A percentile compares a stretch with the other conserved stretches of the same genome.
Evolutionary conservation across 2,329 filamentous ascomycete species (phyloP).

Genomic region (Aspergillus alliaceus): DNA sequence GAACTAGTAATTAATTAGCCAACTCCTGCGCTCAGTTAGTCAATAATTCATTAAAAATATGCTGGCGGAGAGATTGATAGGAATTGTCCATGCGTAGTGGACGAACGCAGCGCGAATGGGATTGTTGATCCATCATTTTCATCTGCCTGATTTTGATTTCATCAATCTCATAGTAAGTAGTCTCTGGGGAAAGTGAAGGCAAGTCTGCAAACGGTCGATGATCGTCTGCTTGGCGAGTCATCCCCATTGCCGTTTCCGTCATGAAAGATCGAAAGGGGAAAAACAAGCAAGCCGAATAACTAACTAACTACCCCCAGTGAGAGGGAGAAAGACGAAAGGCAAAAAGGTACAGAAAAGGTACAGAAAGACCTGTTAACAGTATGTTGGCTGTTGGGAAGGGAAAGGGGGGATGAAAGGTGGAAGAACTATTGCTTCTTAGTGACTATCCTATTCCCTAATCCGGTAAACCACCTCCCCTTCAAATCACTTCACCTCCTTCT

Average conservation of each 20-base stretch:
- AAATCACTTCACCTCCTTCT: neutral
- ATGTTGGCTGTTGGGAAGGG: too few species aligned
- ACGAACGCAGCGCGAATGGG: neutral
- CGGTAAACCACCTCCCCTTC: neutral
- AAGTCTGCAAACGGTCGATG: neutral
- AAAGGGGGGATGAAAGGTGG: neutral
- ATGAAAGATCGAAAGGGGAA: neutral
- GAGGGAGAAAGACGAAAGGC: neutral
- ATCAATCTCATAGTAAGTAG: too few species aligned
- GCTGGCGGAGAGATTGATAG: neutral
- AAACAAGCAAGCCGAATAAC: neutral
- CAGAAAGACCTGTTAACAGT: too few species aligned
- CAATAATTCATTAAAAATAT: neutral
- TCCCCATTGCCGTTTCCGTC: neutral
- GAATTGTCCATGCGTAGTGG: too few species aligned
- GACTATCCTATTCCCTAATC: neutral
- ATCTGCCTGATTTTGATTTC: neutral
- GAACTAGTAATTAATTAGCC: neutral
- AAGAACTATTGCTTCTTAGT: neutral
- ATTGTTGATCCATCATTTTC: neutral
- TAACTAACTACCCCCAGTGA: too few species aligned
- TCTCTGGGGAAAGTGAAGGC: neutral
- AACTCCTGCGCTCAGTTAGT: neutral
- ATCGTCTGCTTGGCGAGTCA: neutral
- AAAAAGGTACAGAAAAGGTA: too few species aligned